Percentiles rank a stretch among this genome's conserved stretches.
phyloP scores from a whole-genome alignment of 1,139 yeast genomes.

The Candida sojae region DNA sequence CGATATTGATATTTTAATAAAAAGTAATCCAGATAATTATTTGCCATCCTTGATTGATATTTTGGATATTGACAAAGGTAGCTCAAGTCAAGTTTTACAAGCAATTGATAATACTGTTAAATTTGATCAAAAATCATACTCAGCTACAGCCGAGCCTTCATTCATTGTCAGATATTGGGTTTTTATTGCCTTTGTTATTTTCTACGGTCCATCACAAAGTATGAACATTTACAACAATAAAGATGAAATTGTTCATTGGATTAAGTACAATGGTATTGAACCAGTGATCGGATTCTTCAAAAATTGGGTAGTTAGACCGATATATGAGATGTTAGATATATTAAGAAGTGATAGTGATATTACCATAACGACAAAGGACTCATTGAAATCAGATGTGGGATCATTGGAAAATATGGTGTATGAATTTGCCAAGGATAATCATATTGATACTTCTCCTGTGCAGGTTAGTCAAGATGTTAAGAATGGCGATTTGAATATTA shows the following conservation, averaged over 20 bases:
- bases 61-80: conserved; percentile 15
- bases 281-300: conserved; percentile 66
- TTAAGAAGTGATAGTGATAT: conserved; percentile 81
- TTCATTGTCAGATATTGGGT: conserved; percentile 71
- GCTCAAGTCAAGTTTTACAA: conserved; percentile 10
- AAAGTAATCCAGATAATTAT: conserved; percentile 16
- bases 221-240: conserved; percentile 50
- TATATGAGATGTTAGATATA: conserved; percentile 72
- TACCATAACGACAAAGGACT: conserved; percentile 77
- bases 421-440: conserved; percentile 61
- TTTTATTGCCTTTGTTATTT: conserved; percentile 31
- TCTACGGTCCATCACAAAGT: conserved; percentile 60
- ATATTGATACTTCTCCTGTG: conserved; percentile 14
- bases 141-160: conserved; percentile 45
- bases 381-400: conserved; percentile 73
- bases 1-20: conserved; percentile 25
- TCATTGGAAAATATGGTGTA: conserved; percentile 87
- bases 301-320: conserved; percentile 84
- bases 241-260: conserved; percentile 55
- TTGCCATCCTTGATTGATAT: conserved; percentile 11
- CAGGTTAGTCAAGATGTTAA: conserved; percentile 44
- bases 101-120: conserved; percentile 9
- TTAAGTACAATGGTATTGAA: conserved; percentile 58
- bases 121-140: conserved; percentile 11
- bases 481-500: conserved; percentile 75